phyloP scores from a whole-genome alignment of 768 basidiomycete species.

The Fibroporia radiculosa region DNA sequence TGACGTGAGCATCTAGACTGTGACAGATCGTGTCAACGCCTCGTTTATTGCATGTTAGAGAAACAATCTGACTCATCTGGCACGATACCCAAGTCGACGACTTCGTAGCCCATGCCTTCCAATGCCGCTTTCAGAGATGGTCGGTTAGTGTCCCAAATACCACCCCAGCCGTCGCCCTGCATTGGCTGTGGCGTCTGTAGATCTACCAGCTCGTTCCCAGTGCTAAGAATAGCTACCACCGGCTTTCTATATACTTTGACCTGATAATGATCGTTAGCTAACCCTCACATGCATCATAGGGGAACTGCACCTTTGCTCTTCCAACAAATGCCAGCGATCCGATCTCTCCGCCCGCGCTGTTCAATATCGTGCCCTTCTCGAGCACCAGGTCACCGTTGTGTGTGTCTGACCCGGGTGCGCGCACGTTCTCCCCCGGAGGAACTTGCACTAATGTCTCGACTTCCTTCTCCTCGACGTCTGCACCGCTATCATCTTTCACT shows the following conservation, averaged over 20 bases:
- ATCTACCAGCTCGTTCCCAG: constrained; percentile 76
- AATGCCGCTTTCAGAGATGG: constrained; percentile 69
- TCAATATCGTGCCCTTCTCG: constrained; percentile 51
- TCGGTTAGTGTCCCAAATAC: constrained; percentile 82
- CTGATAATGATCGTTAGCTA: constrained; percentile 27
- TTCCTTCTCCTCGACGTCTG: constrained; percentile 57
- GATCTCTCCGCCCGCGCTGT: constrained; percentile 69
- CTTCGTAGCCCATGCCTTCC: constrained; percentile 65
- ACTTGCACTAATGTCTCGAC: constrained; percentile 63
- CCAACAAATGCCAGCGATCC: constrained; percentile 80
- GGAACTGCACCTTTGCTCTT: constrained; percentile 47
- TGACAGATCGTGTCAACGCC: background rate
- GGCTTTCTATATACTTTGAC: constrained; percentile 67
- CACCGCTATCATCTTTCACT: constrained; percentile 27
- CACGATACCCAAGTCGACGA: constrained; percentile 77
- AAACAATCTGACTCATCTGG: constrained; percentile 50
- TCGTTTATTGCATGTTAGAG: background rate
- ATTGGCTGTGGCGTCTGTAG: constrained; percentile 35
- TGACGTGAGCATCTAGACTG: constrained; percentile 52
- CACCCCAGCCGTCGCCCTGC: constrained; percentile 45
- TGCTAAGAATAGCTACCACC: constrained; percentile 73
- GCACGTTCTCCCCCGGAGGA: constrained; percentile 60
- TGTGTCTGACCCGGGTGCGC: constrained; percentile 70
- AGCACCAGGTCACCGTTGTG: constrained; percentile 59
- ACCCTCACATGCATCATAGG: background rate